phyloP scores from a whole-genome alignment of 2,329 filamentous ascomycete genomes.

The Colletotrichum graminicola region DNA sequence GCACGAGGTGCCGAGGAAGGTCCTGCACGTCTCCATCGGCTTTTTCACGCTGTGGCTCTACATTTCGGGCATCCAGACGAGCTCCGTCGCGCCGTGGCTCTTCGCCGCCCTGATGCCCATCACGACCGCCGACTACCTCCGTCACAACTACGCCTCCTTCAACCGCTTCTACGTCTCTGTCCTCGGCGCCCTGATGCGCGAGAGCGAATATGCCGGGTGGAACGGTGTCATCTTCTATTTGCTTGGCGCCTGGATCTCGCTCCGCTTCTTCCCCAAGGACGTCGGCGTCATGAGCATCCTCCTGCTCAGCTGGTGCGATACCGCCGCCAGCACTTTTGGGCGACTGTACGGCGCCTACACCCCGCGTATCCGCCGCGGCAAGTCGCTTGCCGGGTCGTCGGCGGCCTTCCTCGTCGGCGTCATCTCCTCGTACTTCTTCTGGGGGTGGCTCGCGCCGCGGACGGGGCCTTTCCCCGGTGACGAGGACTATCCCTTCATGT shows the following conservation, averaged over 20 bases:
- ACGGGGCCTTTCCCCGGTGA: conserved; percentile 77
- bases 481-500: conserved; percentile 80
- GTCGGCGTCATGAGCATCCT: conserved; percentile 90
- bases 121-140: conserved; percentile 82
- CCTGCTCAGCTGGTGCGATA: conserved; percentile 97
- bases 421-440: conserved; percentile 86
- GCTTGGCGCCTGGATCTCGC: conserved; percentile 86
- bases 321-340: conserved; percentile 94
- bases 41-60: conserved; percentile 94
- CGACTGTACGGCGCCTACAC: conserved; percentile 91
- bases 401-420: conserved; percentile 88
- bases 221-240: conserved; percentile 99
- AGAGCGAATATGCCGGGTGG: conserved; percentile 93
- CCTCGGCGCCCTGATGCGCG: conserved; percentile 93
- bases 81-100: conserved; percentile 84
- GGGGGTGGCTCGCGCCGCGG: conserved; percentile 83
- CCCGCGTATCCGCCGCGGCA: conserved; percentile 84
- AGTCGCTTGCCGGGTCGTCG: conserved; percentile 89
- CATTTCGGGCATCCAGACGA: conserved; percentile 79
- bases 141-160: conserved; percentile 83
- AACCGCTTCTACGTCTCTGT: conserved; percentile 89
- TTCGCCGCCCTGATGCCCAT: conserved; percentile 87
- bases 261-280: conserved; percentile 93
- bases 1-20: conserved; percentile 95
- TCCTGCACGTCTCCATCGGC: conserved; percentile 94